Conservation (phyloP, 208 protist genomes). For the Angomonas desouzai region DNA sequence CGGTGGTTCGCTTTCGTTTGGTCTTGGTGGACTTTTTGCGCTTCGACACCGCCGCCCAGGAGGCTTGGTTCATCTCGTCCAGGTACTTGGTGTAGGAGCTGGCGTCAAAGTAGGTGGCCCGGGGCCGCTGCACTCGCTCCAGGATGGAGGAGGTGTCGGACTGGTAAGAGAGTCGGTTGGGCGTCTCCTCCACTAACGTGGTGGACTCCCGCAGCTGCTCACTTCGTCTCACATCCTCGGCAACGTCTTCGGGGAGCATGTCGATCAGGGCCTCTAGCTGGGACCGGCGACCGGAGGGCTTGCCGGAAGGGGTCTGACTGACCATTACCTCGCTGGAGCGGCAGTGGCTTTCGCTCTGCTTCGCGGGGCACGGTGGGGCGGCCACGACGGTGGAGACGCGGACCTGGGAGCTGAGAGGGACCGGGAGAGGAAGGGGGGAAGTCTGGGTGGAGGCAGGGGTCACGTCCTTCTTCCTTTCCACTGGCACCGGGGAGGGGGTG, state of each 20-base stretch:
- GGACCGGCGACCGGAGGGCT: slow-evolving; percentile 25
- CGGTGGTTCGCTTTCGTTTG: background rate
- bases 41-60: slow-evolving; percentile 8
- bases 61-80: slow-evolving; percentile 21
- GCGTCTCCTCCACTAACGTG: slow-evolving; percentile 7
- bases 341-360: background rate
- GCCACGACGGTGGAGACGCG: slow-evolving; percentile 6
- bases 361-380: too few species aligned
- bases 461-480: background rate
- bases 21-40: slow-evolving; percentile 22
- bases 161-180: slow-evolving; percentile 15
- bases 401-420: slow-evolving; percentile 59
- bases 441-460: background rate
- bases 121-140: slow-evolving; percentile 34
- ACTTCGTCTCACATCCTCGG: slow-evolving; percentile 23
- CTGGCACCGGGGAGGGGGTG: slow-evolving; percentile 10
- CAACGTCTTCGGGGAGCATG: slow-evolving; percentile 37
- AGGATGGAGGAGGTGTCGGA: slow-evolving; percentile 33
- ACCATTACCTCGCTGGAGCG: slow-evolving; percentile 5
- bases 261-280: slow-evolving; percentile 36
- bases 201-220: slow-evolving; percentile 6
- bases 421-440: slow-evolving; percentile 58
- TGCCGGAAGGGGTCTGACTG: slow-evolving; percentile 22
- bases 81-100: slow-evolving; percentile 43
- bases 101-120: slow-evolving; percentile 25